phyloP scores from a whole-genome alignment of 2,329 filamentous ascomycete species.

The Penicillium italicum region DNA sequence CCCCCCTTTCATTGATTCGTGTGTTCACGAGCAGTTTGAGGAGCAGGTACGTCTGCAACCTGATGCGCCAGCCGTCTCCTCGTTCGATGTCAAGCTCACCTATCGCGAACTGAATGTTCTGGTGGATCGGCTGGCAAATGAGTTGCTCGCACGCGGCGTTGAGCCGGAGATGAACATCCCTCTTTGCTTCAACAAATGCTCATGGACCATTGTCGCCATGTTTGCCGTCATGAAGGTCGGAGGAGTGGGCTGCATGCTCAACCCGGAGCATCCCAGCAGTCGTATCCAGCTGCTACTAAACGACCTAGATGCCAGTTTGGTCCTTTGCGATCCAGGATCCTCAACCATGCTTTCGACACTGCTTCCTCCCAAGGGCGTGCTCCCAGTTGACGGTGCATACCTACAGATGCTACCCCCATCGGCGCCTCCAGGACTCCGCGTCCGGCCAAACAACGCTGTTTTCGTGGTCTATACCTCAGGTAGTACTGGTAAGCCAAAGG shows the following conservation, averaged over 20 bases:
- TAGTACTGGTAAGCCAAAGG: slow-evolving; percentile 4
- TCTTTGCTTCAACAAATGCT: background rate
- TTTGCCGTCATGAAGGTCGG: background rate
- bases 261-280: background rate
- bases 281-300: background rate
- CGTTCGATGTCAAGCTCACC: background rate
- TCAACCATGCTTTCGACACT: background rate
- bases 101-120: background rate
- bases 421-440: background rate
- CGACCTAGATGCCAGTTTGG: background rate
- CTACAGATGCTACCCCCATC: background rate
- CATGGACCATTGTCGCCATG: background rate
- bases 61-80: background rate
- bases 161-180: background rate
- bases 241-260: background rate
- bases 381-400: background rate
- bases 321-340: background rate
- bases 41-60: slow-evolving; percentile 1
- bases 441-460: background rate
- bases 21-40: background rate
- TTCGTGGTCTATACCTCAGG: slow-evolving; percentile 5
- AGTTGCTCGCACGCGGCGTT: background rate
- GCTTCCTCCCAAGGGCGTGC: background rate
- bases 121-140: background rate
- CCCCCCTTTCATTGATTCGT: background rate